A percentile compares a stretch with the other conserved stretches of the same genome.
phyloP scores from a whole-genome alignment of 1,284 basidiomycete species.

The Sanghuangporus weigelae region DNA sequence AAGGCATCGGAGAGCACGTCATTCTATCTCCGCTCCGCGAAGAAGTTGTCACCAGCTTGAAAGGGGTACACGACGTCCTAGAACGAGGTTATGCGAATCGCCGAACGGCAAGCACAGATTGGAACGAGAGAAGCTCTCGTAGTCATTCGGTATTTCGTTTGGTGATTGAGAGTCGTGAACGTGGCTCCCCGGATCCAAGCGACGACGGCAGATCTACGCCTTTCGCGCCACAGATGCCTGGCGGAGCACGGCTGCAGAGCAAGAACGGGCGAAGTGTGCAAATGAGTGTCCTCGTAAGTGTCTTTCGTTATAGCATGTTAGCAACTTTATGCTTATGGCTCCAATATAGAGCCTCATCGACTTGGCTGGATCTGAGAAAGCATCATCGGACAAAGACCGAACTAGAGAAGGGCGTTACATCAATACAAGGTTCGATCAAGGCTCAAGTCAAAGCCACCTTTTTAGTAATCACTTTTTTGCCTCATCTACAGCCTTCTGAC shows the following conservation, averaged over 20 bases:
- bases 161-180: conserved; percentile 77
- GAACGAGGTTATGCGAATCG: conserved; percentile 83
- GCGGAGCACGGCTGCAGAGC: conserved; percentile 59
- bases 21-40: conserved; percentile 75
- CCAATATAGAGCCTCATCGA: conserved; percentile 76
- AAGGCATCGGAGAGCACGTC: conserved; percentile 54
- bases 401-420: conserved; percentile 93
- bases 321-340: conserved; percentile 3
- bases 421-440: conserved; percentile 61
- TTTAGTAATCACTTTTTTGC: neutral
- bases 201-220: conserved; percentile 28
- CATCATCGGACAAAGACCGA: conserved; percentile 88
- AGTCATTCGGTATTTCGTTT: conserved; percentile 92
- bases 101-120: conserved; percentile 92
- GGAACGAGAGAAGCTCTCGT: conserved; percentile 92
- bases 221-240: conserved; percentile 23
- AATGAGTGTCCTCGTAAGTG: conserved; percentile 71
- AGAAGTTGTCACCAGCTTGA: conserved; percentile 88
- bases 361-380: conserved; percentile 95
- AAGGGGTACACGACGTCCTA: conserved; percentile 81
- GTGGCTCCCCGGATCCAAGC: conserved; percentile 35
- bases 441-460: conserved; percentile 10
- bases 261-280: conserved; percentile 70
- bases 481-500: conserved; percentile 64
- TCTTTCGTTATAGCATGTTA: neutral